Evolutionary conservation across 192 early-diverging fungal genomes (phyloP).

Genomic region (Coemansia erecta): DNA sequence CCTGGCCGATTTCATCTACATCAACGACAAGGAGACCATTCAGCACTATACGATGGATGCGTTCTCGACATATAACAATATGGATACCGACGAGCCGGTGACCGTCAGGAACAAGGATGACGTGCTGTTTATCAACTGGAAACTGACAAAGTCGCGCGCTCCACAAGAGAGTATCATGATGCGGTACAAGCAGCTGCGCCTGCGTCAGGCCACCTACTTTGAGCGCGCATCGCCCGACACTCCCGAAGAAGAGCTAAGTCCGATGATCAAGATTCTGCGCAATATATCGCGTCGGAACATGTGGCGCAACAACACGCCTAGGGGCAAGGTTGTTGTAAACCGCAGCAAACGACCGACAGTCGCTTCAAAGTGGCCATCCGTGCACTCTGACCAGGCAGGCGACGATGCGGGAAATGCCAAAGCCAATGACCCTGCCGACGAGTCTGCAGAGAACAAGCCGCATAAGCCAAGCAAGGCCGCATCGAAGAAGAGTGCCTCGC

Average conservation of each 20-base stretch:
- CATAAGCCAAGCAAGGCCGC: no score
- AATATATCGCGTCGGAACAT: constrained; percentile 36
- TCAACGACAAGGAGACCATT: constrained; percentile 35
- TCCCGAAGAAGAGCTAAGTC: constrained; percentile 39
- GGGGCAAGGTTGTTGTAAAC: constrained; percentile 36
- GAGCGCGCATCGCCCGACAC: constrained; percentile 44
- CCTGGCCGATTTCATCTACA: constrained; percentile 39
- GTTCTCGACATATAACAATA: constrained; percentile 48
- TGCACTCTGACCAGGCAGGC: no score
- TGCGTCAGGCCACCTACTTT: constrained; percentile 46
- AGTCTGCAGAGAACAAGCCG: no score
- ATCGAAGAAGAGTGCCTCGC: no score
- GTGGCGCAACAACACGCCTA: constrained; percentile 38
- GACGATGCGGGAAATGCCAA: no score
- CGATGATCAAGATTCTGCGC: constrained; percentile 37
- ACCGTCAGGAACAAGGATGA: constrained; percentile 30
- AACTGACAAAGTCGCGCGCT: constrained; percentile 20
- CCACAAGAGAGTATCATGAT: constrained; percentile 4
- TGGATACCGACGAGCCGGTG: constrained; percentile 33
- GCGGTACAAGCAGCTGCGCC: constrained; percentile 24
- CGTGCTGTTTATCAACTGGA: constrained; percentile 41
- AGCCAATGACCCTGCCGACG: no score
- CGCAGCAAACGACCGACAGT: constrained; percentile 19
- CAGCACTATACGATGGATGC: constrained; percentile 39
- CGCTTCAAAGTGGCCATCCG: background rate